Evolutionary conservation across 495 filamentous ascomycete species (phyloP).

Genomic region (Xylaria grammica): DNA sequence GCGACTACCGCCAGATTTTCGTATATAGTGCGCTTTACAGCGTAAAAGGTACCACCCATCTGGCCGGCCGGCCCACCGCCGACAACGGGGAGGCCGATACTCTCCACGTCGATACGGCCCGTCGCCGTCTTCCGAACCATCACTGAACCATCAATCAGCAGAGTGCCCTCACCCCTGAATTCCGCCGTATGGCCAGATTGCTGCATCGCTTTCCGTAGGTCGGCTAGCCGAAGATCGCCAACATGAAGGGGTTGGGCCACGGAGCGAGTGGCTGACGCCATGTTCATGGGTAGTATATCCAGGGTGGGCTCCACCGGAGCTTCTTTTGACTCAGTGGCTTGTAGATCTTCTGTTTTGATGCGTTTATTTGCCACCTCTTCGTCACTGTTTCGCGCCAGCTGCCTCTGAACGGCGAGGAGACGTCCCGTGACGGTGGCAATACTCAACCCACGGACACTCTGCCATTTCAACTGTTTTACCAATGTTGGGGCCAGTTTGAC

Average conservation of each 20-base stretch:
- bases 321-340: slow-evolving; percentile 31
- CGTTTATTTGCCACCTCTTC: slow-evolving; percentile 66
- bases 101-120: slow-evolving; percentile 89
- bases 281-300: slow-evolving; percentile 75
- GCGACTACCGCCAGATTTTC: slow-evolving; percentile 81
- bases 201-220: slow-evolving; percentile 83
- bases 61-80: slow-evolving; percentile 45
- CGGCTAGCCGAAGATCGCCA: slow-evolving; percentile 87
- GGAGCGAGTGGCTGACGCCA: slow-evolving; percentile 76
- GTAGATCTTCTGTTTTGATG: slow-evolving; percentile 63
- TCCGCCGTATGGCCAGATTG: slow-evolving; percentile 84
- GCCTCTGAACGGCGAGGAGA: slow-evolving; percentile 44
- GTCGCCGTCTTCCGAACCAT: slow-evolving; percentile 87
- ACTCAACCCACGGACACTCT: slow-evolving; percentile 85
- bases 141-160: slow-evolving; percentile 85
- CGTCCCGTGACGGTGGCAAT: slow-evolving; percentile 86
- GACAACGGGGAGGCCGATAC: slow-evolving; percentile 57
- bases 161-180: slow-evolving; percentile 90
- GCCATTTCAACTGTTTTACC: slow-evolving; percentile 87
- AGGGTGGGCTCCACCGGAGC: slow-evolving; percentile 62
- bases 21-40: slow-evolving; percentile 82
- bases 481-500: slow-evolving; percentile 85
- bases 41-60: slow-evolving; percentile 67
- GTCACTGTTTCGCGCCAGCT: slow-evolving; percentile 42
- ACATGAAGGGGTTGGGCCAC: slow-evolving; percentile 91